phyloP scores from a whole-genome alignment of 1,284 basidiomycete genomes.

The Ceratorhiza oryzae-sativae region DNA sequence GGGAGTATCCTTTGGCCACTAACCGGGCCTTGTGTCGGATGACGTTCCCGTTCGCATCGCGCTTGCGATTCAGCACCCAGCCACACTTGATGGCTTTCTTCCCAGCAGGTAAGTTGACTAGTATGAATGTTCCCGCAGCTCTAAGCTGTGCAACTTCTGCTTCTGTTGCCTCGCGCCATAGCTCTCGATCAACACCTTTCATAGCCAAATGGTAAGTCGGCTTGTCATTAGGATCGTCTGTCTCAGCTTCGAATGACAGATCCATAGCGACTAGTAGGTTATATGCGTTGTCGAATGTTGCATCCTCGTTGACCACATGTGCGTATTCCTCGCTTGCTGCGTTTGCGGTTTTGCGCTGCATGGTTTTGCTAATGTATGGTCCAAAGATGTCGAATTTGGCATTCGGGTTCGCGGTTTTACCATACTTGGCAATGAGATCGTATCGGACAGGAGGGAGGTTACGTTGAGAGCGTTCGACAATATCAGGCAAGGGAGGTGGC shows the following conservation, averaged over 20 bases:
- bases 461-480: background rate
- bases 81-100: constrained; percentile 14
- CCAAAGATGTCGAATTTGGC: constrained; percentile 1
- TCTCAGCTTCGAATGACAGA: background rate
- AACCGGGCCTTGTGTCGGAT: background rate
- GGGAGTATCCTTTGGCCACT: constrained; percentile 12
- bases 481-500: background rate
- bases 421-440: background rate
- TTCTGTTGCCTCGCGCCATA: constrained; percentile 12
- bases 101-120: constrained; percentile 2
- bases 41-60: constrained; percentile 6
- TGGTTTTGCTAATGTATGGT: background rate
- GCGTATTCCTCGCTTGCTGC: background rate
- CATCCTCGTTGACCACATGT: too few relatives aligned
- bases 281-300: too few relatives aligned
- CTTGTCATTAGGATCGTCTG: background rate
- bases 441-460: background rate
- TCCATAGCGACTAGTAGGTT: background rate
- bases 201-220: constrained; percentile 2
- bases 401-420: background rate
- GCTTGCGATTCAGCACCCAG: background rate
- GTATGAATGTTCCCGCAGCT: background rate
- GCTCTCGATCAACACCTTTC: constrained; percentile 1
- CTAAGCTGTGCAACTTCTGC: constrained; percentile 1
- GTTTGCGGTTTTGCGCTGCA: background rate